phyloP scores from a whole-genome alignment of 2,329 filamentous ascomycete species.

The Keithomyces neogunnii region DNA sequence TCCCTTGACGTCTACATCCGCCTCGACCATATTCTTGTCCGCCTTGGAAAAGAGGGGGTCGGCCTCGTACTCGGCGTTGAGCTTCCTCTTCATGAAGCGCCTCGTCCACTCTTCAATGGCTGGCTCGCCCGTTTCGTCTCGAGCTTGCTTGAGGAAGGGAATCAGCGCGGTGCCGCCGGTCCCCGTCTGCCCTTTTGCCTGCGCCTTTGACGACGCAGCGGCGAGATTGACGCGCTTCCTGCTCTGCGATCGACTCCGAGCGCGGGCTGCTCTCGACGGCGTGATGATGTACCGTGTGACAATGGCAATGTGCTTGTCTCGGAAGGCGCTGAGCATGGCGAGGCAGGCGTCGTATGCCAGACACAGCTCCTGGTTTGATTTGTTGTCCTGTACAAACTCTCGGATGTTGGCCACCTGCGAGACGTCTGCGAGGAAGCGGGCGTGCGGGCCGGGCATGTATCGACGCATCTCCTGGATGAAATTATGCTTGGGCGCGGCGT shows the following conservation, averaged over 20 bases:
- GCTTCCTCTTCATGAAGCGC: constrained; percentile 47
- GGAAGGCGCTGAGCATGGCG: constrained; percentile 57
- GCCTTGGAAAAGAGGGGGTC: constrained; percentile 52
- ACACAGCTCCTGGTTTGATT: constrained; percentile 55
- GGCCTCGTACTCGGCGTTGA: constrained; percentile 38
- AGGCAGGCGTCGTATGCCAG: constrained; percentile 88
- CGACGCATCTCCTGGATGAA: constrained; percentile 95
- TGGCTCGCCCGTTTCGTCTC: constrained; percentile 91
- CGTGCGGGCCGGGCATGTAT: constrained; percentile 94
- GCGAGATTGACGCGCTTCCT: constrained; percentile 53
- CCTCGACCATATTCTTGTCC: constrained; percentile 29
- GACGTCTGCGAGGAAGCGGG: constrained; percentile 79
- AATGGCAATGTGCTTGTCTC: constrained; percentile 93
- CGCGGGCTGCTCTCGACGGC: constrained; percentile 68
- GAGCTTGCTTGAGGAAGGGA: constrained; percentile 90
- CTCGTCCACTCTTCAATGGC: constrained; percentile 62
- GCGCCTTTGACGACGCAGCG: constrained; percentile 41
- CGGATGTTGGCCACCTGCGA: constrained; percentile 77
- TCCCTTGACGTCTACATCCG: constrained; percentile 49
- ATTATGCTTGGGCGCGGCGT: constrained; percentile 46
- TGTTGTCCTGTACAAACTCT: constrained; percentile 61
- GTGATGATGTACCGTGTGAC: constrained; percentile 93
- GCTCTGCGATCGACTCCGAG: constrained; percentile 51
- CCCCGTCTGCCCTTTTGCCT: constrained; percentile 61
- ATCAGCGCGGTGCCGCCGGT: constrained; percentile 93